A percentile compares a stretch with the other conserved stretches of the same genome.
These are phyloP conservation scores for Solanum lycopersicoides DNA, from an alignment of 257 asterid species.

Conservation along the genomic window DNA sequence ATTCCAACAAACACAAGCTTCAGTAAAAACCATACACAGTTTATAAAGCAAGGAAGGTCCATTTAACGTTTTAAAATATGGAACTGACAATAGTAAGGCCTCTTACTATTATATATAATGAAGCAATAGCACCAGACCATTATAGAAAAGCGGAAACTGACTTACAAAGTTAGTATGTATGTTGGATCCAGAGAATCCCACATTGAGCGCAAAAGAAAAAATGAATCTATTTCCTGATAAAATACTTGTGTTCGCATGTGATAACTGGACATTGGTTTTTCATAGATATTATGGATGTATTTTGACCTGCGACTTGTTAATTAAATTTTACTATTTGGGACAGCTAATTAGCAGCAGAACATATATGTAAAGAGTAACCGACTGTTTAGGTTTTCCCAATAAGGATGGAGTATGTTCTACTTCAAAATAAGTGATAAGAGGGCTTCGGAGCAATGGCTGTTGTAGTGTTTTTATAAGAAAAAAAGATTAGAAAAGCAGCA, in stretches of 20 bases:
- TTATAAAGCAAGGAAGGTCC: not conserved
- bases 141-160: not conserved
- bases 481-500: not conserved
- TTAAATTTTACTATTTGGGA: not conserved
- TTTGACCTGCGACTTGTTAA: not conserved
- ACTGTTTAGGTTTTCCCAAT: not conserved
- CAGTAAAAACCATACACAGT: not conserved
- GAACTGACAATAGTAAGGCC: not conserved
- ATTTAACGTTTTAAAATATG: not conserved
- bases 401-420: not conserved
- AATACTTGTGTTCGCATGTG: not conserved
- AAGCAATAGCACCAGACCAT: not conserved
- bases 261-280: not conserved
- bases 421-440: not conserved
- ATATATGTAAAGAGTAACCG: not conserved
- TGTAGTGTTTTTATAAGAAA: not conserved
- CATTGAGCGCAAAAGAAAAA: not conserved
- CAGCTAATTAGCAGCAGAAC: not conserved
- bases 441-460: not conserved
- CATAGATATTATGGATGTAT: not conserved
- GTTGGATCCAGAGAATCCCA: not conserved
- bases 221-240: not conserved
- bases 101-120: not conserved
- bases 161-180: not conserved
- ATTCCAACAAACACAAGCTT: not conserved